Evolutionary conservation across 2,329 filamentous ascomycete species (phyloP), one percentile per base, ranked within the genome.

Genomic region (Fusarium concolor): DNA sequence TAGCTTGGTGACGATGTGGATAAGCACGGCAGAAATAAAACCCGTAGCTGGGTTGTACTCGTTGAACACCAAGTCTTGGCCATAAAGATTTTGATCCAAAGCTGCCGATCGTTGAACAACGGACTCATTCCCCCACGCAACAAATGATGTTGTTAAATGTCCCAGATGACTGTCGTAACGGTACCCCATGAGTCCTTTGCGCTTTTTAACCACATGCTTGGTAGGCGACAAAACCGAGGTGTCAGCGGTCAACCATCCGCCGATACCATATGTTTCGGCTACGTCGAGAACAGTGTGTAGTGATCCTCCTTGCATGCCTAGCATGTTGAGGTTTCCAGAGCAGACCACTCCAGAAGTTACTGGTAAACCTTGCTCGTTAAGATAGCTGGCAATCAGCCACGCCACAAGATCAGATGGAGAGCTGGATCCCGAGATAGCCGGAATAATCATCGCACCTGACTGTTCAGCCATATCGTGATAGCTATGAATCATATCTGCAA

Each of bases 221-320:
- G 29, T 15, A 5, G 54, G 24, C 28, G 41, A 12, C 5, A 54
- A 17, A 10, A 43, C 29, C 17, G 18, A 57, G 12, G n/a, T 29
- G 39, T 54, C 38, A 29, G 47, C 24, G 28, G 18, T 33, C 28
- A 42, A 2, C 54, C 47, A 54, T 1, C 18, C 47, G 14, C 17
- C 11, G 1, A 57, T 28, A 11, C 38, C 47, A 10, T 54, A 31
- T 0, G 17, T 57, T 10, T 42, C 38, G 1, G 29, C 47, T 4
- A 57, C 54, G 10, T 54, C 47, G 29, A 57, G 37, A 22, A 57
- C 54, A 18, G 54, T 57, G 10, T 54, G 24, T 6, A 57, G 17
- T 2, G 54, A 54, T 7, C 54, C 29, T 15, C 47, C 47, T 28
- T 57, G 38, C 38, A 54, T 57, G 17, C 54, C 47, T 15, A 54